These are phyloP conservation scores for Mitragyna speciosa DNA, from an alignment of 257 asterid genomes.

Conservation along the genomic window DNA sequence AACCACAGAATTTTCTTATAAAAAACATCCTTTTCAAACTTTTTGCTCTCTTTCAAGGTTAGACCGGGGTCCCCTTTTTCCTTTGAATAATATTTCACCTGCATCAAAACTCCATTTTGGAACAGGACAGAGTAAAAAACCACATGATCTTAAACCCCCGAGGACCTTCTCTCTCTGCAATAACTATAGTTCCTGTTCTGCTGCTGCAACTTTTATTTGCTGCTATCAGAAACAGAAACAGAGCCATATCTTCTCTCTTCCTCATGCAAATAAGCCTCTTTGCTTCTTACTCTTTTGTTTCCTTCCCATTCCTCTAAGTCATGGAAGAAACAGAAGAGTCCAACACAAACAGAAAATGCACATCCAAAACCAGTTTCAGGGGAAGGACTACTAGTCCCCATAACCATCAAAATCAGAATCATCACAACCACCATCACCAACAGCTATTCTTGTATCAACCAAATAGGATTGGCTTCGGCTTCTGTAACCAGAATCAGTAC, in stretches of 20 bases:
- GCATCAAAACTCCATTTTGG: conserved; percentile 20
- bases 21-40: neutral
- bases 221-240: conserved; percentile 25
- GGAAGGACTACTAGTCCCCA: conserved; percentile 24
- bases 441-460: conserved; percentile 39
- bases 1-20: neutral
- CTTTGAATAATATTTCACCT: conserved; percentile 25
- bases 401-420: conserved; percentile 43
- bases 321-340: conserved; percentile 62
- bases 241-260: conserved; percentile 35
- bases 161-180: conserved; percentile 33
- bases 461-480: conserved; percentile 49
- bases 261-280: conserved; percentile 62
- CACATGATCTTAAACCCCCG: conserved; percentile 20
- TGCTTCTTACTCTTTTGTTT: conserved; percentile 38
- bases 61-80: conserved; percentile 26
- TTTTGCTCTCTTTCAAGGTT: conserved; percentile 12
- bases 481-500: conserved; percentile 49
- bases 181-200: conserved; percentile 43
- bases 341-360: conserved; percentile 49
- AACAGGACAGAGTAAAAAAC: conserved; percentile 23
- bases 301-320: conserved; percentile 30
- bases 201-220: conserved; percentile 32
- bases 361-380: conserved; percentile 40
- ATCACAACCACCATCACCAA: conserved; percentile 37